phyloP scores from a whole-genome alignment of 495 filamentous ascomycete genomes.

The Astrocystis sublimbata region DNA sequence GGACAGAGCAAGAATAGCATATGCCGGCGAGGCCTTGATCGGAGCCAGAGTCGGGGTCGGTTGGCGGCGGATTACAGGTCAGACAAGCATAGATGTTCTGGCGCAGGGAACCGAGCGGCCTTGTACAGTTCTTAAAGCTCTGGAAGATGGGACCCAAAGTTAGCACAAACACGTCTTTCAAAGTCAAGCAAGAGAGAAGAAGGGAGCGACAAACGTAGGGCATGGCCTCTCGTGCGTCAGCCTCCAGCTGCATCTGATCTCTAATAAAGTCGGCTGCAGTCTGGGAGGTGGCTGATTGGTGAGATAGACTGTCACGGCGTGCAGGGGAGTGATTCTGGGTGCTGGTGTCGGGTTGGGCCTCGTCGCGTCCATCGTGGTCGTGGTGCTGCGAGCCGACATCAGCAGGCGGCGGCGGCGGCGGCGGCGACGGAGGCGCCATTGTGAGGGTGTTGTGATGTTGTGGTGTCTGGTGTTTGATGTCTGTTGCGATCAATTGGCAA shows the following conservation, averaged over 20 bases:
- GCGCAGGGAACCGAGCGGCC: constrained; percentile 79
- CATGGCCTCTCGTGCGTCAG: constrained; percentile 89
- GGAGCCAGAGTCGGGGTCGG: constrained; percentile 42
- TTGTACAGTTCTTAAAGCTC: constrained; percentile 92
- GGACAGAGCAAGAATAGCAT: constrained; percentile 95
- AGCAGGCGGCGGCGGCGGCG: too few species aligned
- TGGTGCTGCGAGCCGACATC: constrained; percentile 21
- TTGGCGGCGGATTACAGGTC: constrained; percentile 84
- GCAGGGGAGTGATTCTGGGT: not conserved
- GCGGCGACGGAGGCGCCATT: constrained; percentile 39
- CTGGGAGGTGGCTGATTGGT: constrained; percentile 69
- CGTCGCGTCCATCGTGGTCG: too few species aligned
- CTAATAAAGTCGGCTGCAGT: constrained; percentile 93
- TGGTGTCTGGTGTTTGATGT: not conserved
- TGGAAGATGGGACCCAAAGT: constrained; percentile 38
- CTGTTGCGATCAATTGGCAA: not conserved
- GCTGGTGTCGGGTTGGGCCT: constrained; percentile 22
- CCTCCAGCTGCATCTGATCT: constrained; percentile 85
- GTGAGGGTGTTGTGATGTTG: not conserved
- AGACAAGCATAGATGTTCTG: constrained; percentile 88
- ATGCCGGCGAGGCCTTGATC: constrained; percentile 70
- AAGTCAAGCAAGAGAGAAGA: not conserved
- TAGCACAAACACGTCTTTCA: not conserved
- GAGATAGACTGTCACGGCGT: constrained; percentile 61
- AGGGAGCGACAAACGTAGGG: constrained; percentile 66